These are phyloP conservation scores for Metschnikowia gelsemii DNA, from an alignment of 805 yeast genomes.

Conservation along the genomic window DNA sequence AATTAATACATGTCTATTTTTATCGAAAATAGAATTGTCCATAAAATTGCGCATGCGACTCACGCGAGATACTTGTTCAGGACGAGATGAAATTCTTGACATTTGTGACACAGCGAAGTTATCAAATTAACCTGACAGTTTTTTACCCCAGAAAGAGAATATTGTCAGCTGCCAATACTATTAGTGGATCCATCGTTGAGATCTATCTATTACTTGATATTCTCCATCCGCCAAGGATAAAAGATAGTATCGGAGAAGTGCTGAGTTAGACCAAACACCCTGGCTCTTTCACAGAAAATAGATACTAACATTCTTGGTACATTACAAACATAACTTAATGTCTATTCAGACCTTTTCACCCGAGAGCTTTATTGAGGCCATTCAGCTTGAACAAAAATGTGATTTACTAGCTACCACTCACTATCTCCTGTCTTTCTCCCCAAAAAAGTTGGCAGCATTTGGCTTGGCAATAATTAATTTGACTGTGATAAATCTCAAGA, in stretches of 20 bases:
- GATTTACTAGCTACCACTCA: conserved; percentile 35
- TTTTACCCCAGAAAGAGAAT: not conserved
- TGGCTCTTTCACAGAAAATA: conserved; percentile 30
- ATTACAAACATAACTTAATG: conserved; percentile 1
- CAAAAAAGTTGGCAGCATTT: conserved; percentile 61
- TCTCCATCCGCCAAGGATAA: too few species aligned
- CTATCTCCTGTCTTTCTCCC: conserved; percentile 41
- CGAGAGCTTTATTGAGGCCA: conserved; percentile 29
- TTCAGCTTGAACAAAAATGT: conserved; percentile 37
- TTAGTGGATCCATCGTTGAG: conserved; percentile 10
- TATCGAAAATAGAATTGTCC: too few species aligned
- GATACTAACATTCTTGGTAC: conserved; percentile 23
- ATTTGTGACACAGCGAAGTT: not conserved
- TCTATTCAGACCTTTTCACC: conserved; percentile 14
- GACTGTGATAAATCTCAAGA: conserved; percentile 55
- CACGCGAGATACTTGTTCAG: not conserved
- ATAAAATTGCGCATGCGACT: too few species aligned
- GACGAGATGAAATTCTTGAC: not conserved
- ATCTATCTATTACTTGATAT: too few species aligned
- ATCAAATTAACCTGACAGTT: too few species aligned
- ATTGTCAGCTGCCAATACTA: conserved; percentile 1
- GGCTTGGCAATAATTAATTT: conserved; percentile 80
- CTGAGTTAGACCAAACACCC: conserved; percentile 14
- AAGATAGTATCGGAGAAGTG: conserved; percentile 31
- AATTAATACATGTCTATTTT: too few species aligned